Percentiles rank a stretch among this genome's conserved stretches.
Conservation (phyloP, 2,329 filamentous ascomycete species). For the Aspergillus sp. region DNA sequence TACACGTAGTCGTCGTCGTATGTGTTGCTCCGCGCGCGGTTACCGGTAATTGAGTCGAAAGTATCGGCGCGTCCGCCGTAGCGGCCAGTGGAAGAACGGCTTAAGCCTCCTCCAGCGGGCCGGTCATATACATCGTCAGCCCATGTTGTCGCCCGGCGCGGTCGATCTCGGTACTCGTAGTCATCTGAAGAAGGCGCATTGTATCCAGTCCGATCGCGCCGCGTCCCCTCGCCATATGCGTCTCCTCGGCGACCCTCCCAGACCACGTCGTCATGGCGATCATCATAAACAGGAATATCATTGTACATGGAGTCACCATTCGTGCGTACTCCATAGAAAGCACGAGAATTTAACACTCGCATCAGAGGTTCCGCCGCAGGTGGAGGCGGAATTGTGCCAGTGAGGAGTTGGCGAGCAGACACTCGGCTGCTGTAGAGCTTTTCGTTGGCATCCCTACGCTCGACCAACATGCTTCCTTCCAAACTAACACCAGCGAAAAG, state of each 20-base stretch:
- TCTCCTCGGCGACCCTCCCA: conserved; percentile 76
- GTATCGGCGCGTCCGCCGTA: conserved; percentile 26
- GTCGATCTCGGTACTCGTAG: conserved; percentile 57
- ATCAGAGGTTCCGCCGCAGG: conserved; percentile 81
- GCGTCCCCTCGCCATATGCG: conserved; percentile 67
- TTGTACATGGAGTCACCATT: conserved; percentile 78
- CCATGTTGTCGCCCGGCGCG: conserved; percentile 50
- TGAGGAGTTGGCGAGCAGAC: conserved; percentile 78
- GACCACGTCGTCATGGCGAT: conserved; percentile 75
- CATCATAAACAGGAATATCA: conserved; percentile 85
- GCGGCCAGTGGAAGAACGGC: conserved; percentile 36
- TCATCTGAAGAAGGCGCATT: conserved; percentile 46
- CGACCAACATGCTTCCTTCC: conserved; percentile 89
- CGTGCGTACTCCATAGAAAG: conserved; percentile 67
- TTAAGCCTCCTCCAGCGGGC: conserved; percentile 31
- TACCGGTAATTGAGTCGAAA: conserved; percentile 27
- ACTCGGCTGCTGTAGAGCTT: conserved; percentile 86
- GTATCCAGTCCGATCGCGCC: conserved; percentile 55
- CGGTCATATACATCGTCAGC: conserved; percentile 51
- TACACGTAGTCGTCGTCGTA: conserved; percentile 53
- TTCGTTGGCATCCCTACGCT: conserved; percentile 94
- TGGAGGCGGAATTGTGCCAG: conserved; percentile 74
- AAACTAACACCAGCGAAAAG: conserved; percentile 93
- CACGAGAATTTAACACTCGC: conserved; percentile 77
- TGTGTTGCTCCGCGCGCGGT: conserved; percentile 39